Percentiles rank a stretch among this genome's conserved stretches.
Evolutionary conservation across 257 asterid genomes (phyloP).

Genomic region (Voacanga thouarsii): DNA sequence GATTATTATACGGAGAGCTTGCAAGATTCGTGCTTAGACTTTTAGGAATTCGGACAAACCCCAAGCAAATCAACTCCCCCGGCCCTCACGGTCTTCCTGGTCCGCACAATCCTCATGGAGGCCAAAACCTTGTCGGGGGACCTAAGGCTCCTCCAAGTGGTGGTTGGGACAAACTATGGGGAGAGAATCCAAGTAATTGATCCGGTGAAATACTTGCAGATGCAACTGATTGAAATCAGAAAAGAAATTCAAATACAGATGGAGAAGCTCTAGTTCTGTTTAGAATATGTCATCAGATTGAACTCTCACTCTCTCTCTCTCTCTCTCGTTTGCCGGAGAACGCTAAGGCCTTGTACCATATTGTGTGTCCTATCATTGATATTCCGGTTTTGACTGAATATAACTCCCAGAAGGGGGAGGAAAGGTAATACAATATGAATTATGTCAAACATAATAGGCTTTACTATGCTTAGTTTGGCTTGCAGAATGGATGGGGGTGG

Average conservation of each 20-base stretch:
- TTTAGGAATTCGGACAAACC: constrained; percentile 67
- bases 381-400: background rate
- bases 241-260: background rate
- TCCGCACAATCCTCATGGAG: constrained; percentile 48
- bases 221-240: background rate
- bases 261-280: background rate
- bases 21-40: constrained; percentile 92
- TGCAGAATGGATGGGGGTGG: too few species aligned
- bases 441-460: too few species aligned
- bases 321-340: too few species aligned
- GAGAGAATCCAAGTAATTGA: constrained; percentile 15
- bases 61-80: constrained; percentile 54
- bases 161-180: constrained; percentile 84
- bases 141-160: constrained; percentile 73
- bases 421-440: background rate
- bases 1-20: constrained; percentile 87
- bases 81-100: constrained; percentile 62
- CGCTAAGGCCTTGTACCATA: background rate
- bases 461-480: too few species aligned
- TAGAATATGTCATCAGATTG: background rate
- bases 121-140: constrained; percentile 55
- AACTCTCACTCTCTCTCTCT: background rate
- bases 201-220: background rate
- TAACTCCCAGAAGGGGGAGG: background rate
- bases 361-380: background rate